Evolutionary conservation across 1,139 yeast species (phyloP), one percentile per base, ranked within the genome.

Genomic region (Blastobotrys apis): DNA sequence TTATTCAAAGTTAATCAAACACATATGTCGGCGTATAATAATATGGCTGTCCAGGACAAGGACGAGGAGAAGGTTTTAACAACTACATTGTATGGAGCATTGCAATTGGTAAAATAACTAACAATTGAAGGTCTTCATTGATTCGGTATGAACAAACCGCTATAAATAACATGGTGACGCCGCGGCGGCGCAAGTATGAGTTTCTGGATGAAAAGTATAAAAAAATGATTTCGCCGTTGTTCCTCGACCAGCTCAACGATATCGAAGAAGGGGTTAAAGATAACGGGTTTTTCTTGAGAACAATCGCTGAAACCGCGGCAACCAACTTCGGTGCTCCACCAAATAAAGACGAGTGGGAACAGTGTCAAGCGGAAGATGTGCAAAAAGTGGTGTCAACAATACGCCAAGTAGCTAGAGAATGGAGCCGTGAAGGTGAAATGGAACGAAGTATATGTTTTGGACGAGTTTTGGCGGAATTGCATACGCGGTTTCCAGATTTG

Each of bases 341-440:
- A 3, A 66, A 68, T 43, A 72, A 75, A 0, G 38, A 49, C 1
- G 53, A 54, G 2, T 81, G 87, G 87, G 60, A 65, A 5, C 62
- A 62, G 1, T 69, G 78, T 15, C 62, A 69, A 2, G 51, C 56
- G 13, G 52, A 64, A 3, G 86, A 82, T 49, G 72, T 71, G 48
- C 84, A 80, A 43, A 82, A 83, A 58, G 84, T 82, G 1, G 62
- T 78, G 31, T 71, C 82, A 2, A 69, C 83, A 0, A 59, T 87
- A 48, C 67, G 79, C 33, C 95, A 86, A 56, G 58, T 82, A 9
- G 69, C 74, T 2, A 64, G 95, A 43, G 96, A 87, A 60, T 87
- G 95, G 95, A 75, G 86, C 29, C 60, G 59, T 0, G 82, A 80
- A 23, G 88, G 92, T 0, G 51, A 37, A 1, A 44, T 41, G 0